phyloP scores from a whole-genome alignment of 2,329 filamentous ascomycete genomes.

The Fusarium duplospermum region DNA sequence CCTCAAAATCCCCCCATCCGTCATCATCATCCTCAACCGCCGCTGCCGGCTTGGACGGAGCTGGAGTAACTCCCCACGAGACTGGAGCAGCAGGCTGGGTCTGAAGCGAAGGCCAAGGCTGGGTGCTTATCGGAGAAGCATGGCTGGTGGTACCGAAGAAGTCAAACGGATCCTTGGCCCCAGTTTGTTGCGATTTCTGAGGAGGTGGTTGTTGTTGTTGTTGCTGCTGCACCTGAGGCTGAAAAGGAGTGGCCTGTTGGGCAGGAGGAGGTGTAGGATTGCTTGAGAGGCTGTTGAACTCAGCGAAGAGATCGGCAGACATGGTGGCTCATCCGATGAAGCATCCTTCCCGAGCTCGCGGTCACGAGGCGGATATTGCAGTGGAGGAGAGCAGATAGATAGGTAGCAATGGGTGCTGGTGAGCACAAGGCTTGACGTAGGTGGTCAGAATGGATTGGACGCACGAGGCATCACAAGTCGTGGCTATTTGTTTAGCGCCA shows the following conservation, averaged over 20 bases:
- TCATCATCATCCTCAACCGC: conserved; percentile 66
- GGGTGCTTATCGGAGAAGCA: conserved; percentile 19
- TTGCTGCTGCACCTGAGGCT: conserved; percentile 18
- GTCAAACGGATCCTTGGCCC: conserved; percentile 44
- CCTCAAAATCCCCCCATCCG: conserved; percentile 76
- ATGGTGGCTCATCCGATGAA: conserved; percentile 52
- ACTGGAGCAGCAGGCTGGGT: conserved; percentile 33
- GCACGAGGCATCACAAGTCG: neutral
- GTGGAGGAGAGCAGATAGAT: neutral
- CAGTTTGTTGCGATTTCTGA: conserved; percentile 24
- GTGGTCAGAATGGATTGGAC: conserved; percentile 1
- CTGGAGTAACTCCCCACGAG: conserved; percentile 31
- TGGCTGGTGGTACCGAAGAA: conserved; percentile 36
- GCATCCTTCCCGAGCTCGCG: conserved; percentile 23
- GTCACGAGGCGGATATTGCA: conserved; percentile 10
- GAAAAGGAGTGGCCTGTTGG: conserved; percentile 25
- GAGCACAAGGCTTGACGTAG: neutral
- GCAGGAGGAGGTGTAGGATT: conserved; percentile 46
- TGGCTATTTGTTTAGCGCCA: conserved; percentile 26
- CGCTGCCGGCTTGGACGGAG: conserved; percentile 30
- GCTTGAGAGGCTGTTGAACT: conserved; percentile 65
- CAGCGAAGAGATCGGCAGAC: conserved; percentile 75
- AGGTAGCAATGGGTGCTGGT: neutral
- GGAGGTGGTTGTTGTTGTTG: conserved; percentile 4
- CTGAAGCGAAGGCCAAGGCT: conserved; percentile 50